Percentiles rank a stretch among this genome's conserved stretches.
Conservation (phyloP, 2,329 filamentous ascomycete species). For the Xylogone sp. region DNA sequence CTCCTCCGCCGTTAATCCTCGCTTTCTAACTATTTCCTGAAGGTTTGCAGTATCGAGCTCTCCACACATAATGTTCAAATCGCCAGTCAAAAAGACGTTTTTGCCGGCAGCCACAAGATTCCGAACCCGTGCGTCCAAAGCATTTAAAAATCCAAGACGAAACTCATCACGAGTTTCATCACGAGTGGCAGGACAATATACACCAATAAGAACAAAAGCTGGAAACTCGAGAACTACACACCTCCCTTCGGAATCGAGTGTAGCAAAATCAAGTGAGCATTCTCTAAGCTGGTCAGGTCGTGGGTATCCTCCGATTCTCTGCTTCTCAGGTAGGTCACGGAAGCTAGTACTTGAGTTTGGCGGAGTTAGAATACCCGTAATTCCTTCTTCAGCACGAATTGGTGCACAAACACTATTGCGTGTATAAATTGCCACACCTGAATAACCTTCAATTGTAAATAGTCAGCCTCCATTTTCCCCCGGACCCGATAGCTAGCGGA, state of each 20-base stretch:
- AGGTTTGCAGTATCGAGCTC: constrained; percentile 72
- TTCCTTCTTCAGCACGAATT: constrained; percentile 88
- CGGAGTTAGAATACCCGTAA: constrained; percentile 74
- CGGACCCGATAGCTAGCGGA: no score
- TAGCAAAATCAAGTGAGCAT: constrained; percentile 61
- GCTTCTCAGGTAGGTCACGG: constrained; percentile 66
- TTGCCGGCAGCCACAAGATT: constrained; percentile 81
- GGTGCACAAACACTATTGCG: constrained; percentile 82
- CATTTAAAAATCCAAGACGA: constrained; percentile 72
- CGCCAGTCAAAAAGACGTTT: constrained; percentile 78
- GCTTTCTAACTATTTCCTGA: constrained; percentile 67
- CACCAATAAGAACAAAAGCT: constrained; percentile 87
- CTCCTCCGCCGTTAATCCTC: constrained; percentile 62
- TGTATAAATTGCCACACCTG: constrained; percentile 92
- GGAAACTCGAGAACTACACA: constrained; percentile 91
- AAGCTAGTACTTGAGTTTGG: constrained; percentile 70
- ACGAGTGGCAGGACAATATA: constrained; percentile 87
- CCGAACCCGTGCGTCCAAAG: constrained; percentile 77
- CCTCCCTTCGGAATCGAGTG: constrained; percentile 85
- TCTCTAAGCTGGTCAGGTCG: constrained; percentile 61
- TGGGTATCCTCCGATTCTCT: constrained; percentile 89
- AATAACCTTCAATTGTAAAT: constrained; percentile 65
- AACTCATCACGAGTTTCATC: constrained; percentile 83
- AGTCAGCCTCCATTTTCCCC: constrained; percentile 4
- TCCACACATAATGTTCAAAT: constrained; percentile 72